These are phyloP conservation scores for Saturnispora ahearnii DNA, from an alignment of 805 yeast genomes.

Conservation along the genomic window DNA sequence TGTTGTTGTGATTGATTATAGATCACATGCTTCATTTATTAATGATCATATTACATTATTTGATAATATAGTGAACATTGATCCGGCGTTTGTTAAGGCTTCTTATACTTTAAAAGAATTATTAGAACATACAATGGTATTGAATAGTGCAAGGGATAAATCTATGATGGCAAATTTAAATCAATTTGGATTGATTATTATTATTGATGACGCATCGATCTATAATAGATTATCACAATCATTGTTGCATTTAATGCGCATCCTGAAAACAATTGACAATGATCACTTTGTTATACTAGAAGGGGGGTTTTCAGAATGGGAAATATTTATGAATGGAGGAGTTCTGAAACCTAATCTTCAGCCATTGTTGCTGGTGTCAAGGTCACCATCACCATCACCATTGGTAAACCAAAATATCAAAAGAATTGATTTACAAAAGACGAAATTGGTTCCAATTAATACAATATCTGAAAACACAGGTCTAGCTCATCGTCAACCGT, in stretches of 20 bases:
- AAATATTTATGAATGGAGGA: conserved; percentile 12
- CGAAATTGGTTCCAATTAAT: background rate
- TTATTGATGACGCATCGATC: conserved; percentile 45
- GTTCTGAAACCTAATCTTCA: background rate
- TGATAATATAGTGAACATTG: conserved; percentile 58
- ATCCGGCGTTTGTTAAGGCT: conserved; percentile 51
- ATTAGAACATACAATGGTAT: conserved; percentile 49
- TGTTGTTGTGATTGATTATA: conserved; percentile 61
- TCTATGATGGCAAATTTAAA: conserved; percentile 43
- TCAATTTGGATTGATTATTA: conserved; percentile 51
- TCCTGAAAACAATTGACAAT: conserved; percentile 31
- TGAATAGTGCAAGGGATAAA: conserved; percentile 49
- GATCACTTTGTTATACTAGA: conserved; percentile 32
- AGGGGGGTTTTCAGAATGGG: conserved; percentile 65
- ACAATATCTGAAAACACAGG: background rate
- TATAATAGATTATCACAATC: conserved; percentile 13
- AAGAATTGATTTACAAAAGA: background rate
- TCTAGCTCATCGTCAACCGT: background rate
- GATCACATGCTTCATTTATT: conserved; percentile 53
- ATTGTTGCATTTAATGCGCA: conserved; percentile 27
- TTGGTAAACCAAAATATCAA: background rate
- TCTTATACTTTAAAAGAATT: conserved; percentile 54
- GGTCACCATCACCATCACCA: conserved; percentile 8
- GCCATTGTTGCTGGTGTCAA: conserved; percentile 1
- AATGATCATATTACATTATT: conserved; percentile 51